A percentile compares a stretch with the other conserved stretches of the same genome.
phyloP scores from a whole-genome alignment of 1,284 basidiomycete genomes.

The Irpex sp. region DNA sequence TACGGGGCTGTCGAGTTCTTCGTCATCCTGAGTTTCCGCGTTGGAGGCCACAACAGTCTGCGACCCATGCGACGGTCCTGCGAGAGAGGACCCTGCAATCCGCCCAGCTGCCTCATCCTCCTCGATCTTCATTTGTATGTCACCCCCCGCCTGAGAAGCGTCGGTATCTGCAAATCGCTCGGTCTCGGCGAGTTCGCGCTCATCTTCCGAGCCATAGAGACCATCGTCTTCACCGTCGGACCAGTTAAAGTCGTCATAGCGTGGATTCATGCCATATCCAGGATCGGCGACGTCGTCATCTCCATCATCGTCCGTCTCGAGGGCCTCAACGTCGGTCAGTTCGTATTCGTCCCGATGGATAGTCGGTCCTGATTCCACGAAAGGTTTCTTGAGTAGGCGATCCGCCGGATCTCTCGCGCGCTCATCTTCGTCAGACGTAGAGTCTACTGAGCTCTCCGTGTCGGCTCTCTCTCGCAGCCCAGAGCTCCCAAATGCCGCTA shows the following conservation, averaged over 20 bases:
- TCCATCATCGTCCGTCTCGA: neutral
- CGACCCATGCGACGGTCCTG: no score
- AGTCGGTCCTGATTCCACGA: neutral
- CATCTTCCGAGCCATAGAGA: neutral
- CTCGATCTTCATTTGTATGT: no score
- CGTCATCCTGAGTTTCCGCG: no score
- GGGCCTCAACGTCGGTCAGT: neutral
- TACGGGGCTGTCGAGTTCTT: no score
- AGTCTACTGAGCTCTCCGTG: neutral
- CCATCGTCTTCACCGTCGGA: neutral
- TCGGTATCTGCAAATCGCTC: no score
- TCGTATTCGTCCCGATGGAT: neutral
- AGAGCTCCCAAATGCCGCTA: neutral
- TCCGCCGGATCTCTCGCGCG: neutral
- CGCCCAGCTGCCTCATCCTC: no score
- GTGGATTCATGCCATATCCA: neutral
- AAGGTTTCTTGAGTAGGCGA: neutral
- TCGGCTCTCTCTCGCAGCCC: no score
- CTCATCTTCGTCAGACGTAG: neutral
- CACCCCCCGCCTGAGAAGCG: no score
- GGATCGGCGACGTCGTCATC: neutral
- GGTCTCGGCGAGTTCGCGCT: no score
- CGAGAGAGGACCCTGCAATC: no score
- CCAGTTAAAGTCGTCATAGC: neutral
- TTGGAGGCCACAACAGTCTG: no score